Evolutionary conservation across 1,284 basidiomycete species (phyloP).

Genomic region (Fomitopsis betulina): DNA sequence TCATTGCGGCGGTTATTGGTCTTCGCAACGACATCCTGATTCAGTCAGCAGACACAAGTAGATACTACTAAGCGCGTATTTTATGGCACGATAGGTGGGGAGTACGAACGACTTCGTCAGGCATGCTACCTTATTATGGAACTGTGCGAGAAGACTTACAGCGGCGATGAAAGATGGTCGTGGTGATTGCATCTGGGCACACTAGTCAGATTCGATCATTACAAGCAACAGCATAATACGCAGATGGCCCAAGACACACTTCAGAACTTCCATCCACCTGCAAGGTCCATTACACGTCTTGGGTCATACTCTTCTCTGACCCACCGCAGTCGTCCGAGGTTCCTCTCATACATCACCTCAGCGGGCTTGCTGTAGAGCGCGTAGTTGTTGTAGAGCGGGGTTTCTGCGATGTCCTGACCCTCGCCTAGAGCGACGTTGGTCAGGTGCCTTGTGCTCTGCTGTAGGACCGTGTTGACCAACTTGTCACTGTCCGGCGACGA

Average conservation of each 20-base stretch:
- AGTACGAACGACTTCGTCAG: too few relatives aligned
- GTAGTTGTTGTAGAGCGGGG: slow-evolving; percentile 43
- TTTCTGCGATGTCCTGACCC: slow-evolving; percentile 36
- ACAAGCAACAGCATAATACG: too few relatives aligned
- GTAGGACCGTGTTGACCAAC: slow-evolving; percentile 33
- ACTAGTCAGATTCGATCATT: too few relatives aligned
- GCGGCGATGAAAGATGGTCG: too few relatives aligned
- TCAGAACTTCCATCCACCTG: slow-evolving; percentile 46
- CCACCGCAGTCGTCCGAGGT: slow-evolving; percentile 33
- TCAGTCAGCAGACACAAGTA: not conserved
- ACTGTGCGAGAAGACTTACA: too few relatives aligned
- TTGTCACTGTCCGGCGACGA: slow-evolving; percentile 28
- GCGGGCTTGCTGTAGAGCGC: slow-evolving; percentile 44
- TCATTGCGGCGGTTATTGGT: too few relatives aligned
- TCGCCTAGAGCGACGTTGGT: slow-evolving; percentile 33
- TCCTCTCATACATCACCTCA: slow-evolving; percentile 43
- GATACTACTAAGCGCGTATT: too few relatives aligned
- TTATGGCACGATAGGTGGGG: too few relatives aligned
- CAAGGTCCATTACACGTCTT: slow-evolving; percentile 46
- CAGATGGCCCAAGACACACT: not conserved
- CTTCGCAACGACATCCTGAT: not conserved
- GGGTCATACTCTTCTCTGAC: slow-evolving; percentile 45
- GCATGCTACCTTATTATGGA: too few relatives aligned
- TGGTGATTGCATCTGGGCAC: too few relatives aligned
- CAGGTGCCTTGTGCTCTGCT: slow-evolving; percentile 34